Evolutionary conservation across 2,329 filamentous ascomycete genomes (phyloP).

Genomic region (Ceratocystis eucalypticola): DNA sequence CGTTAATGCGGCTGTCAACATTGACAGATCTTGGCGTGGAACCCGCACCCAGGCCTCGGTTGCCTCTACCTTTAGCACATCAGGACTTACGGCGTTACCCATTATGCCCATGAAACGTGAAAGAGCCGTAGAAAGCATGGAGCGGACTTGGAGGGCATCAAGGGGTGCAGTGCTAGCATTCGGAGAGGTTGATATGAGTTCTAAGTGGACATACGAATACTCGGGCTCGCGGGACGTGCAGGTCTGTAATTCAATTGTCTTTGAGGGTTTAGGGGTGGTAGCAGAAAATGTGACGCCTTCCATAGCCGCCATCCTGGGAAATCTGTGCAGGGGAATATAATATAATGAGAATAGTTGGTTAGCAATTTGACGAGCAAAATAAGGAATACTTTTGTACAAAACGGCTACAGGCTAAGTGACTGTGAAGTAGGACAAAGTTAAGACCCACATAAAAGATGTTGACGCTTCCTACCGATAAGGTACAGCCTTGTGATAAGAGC

Average conservation of each 20-base stretch:
- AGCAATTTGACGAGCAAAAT: background rate
- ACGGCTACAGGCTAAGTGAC: background rate
- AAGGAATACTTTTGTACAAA: background rate
- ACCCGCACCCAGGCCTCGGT: conserved; percentile 50
- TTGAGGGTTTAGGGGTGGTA: conserved; percentile 22
- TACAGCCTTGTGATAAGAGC: background rate
- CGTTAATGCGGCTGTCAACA: conserved; percentile 50
- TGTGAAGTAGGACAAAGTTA: background rate
- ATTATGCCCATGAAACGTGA: conserved; percentile 56
- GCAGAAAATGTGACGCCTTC: conserved; percentile 24
- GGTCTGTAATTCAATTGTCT: conserved; percentile 37
- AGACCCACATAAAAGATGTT: conserved; percentile 3
- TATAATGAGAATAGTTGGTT: background rate
- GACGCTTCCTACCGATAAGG: background rate
- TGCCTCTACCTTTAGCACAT: conserved; percentile 50
- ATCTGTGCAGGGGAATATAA: background rate
- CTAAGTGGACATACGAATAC: conserved; percentile 45
- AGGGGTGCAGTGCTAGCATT: conserved; percentile 26
- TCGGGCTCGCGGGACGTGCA: conserved; percentile 38
- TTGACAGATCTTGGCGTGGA: conserved; percentile 44
- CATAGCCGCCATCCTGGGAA: background rate
- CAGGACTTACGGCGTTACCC: conserved; percentile 53
- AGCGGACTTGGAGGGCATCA: conserved; percentile 48
- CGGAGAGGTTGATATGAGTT: conserved; percentile 27
- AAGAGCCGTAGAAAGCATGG: conserved; percentile 50